Evolutionary conservation across 2,329 filamentous ascomycete species (phyloP).

Genomic region (Ophiostoma fasciatum): DNA sequence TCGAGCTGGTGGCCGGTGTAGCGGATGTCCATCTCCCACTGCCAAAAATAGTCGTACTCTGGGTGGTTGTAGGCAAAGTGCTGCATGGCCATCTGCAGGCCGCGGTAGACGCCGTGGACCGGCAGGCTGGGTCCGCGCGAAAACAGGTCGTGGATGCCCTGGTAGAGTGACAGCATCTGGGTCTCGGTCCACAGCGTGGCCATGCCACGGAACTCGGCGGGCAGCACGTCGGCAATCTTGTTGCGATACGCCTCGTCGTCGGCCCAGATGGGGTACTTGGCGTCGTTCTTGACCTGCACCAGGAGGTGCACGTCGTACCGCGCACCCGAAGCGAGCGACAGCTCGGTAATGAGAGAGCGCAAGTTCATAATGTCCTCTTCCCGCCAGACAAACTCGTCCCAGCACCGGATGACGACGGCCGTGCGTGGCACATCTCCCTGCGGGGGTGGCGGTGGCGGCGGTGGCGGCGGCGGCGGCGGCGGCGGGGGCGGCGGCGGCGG

Average conservation of each 20-base stretch:
- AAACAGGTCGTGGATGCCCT: constrained; percentile 69
- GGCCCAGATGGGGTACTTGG: constrained; percentile 62
- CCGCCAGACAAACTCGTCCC: constrained; percentile 66
- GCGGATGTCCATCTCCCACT: constrained; percentile 88
- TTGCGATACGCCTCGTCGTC: constrained; percentile 53
- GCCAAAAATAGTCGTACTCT: constrained; percentile 85
- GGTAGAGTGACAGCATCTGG: constrained; percentile 84
- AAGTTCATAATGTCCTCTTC: constrained; percentile 71
- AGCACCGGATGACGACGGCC: constrained; percentile 68
- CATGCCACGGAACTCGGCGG: constrained; percentile 76
- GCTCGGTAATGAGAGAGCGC: constrained; percentile 69
- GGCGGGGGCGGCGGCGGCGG: no score
- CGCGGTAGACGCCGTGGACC: constrained; percentile 84
- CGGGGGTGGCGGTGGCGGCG: neutral
- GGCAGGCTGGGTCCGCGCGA: constrained; percentile 50
- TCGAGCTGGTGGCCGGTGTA: constrained; percentile 82
- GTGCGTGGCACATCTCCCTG: constrained; percentile 37
- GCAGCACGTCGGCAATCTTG: constrained; percentile 53
- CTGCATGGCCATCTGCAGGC: constrained; percentile 86
- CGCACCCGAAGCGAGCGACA: constrained; percentile 65
- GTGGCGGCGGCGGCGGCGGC: neutral
- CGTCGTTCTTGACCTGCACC: constrained; percentile 69
- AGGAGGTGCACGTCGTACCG: constrained; percentile 80
- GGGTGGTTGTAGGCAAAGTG: constrained; percentile 80
- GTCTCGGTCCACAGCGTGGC: constrained; percentile 87